Percentiles rank a stretch among this genome's conserved stretches.
phyloP scores from a whole-genome alignment of 2,329 filamentous ascomycete genomes.

The Teratosphaeria nubilosa region DNA sequence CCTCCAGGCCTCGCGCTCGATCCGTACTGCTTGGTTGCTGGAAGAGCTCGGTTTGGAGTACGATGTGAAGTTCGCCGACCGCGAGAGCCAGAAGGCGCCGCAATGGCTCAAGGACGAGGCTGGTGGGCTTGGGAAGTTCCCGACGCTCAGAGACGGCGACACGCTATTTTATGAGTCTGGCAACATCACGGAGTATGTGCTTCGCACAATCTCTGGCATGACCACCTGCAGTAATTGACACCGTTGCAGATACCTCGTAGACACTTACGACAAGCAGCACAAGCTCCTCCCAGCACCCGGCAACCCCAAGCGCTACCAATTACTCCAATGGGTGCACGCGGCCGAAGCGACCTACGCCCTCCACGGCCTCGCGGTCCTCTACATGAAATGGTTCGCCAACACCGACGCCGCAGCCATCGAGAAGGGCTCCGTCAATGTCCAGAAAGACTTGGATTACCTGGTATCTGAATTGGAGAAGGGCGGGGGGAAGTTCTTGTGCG shows the following conservation, averaged over 20 bases:
- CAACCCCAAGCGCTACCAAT: slow-evolving; percentile 25
- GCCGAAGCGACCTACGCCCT: slow-evolving; percentile 39
- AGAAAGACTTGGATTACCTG: slow-evolving; percentile 37
- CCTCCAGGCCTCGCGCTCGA: slow-evolving; percentile 37
- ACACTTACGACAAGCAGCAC: slow-evolving; percentile 33
- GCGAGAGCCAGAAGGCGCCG: slow-evolving; percentile 29
- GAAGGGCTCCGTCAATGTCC: slow-evolving; percentile 32
- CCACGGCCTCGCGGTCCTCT: slow-evolving; percentile 36
- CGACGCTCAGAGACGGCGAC: slow-evolving; percentile 33
- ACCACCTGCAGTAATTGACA: background rate
- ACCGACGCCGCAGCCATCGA: slow-evolving; percentile 28
- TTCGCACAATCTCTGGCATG: background rate
- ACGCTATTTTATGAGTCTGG: slow-evolving; percentile 35
- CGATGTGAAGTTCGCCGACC: slow-evolving; percentile 30
- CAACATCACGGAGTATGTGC: slow-evolving; percentile 36
- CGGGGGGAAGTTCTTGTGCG: slow-evolving; percentile 31
- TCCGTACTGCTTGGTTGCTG: slow-evolving; percentile 38
- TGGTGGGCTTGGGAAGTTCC: slow-evolving; percentile 38
- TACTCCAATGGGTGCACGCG: slow-evolving; percentile 37
- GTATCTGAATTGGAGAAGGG: slow-evolving; percentile 32
- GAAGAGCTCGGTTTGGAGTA: slow-evolving; percentile 36
- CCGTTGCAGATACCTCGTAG: slow-evolving; percentile 33
- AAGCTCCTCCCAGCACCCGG: slow-evolving; percentile 30
- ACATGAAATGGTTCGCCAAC: slow-evolving; percentile 35
- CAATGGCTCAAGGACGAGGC: slow-evolving; percentile 33